Evolutionary conservation across 768 basidiomycete species (phyloP).

Genomic region (Phanerochaete carnosa): DNA sequence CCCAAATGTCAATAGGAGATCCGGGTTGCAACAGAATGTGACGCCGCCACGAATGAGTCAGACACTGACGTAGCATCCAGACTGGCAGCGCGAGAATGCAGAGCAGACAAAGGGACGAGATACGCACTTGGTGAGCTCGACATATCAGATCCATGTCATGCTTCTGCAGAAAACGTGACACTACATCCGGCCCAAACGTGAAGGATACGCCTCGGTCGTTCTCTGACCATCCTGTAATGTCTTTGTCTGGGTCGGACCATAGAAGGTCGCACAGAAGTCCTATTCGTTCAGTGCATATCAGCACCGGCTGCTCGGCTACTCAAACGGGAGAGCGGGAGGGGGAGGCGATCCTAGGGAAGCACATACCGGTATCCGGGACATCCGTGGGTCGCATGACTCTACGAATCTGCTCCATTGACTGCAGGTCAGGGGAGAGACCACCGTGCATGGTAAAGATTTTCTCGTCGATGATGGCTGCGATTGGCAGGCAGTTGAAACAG

Average conservation of each 20-base stretch:
- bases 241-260: slow-evolving; percentile 99
- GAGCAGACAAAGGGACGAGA: neutral
- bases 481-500: slow-evolving; percentile 99
- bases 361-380: slow-evolving; percentile 93
- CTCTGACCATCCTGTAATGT: slow-evolving; percentile 99
- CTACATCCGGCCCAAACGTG: slow-evolving; percentile 98
- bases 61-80: neutral
- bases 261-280: slow-evolving; percentile 93
- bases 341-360: neutral
- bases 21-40: neutral
- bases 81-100: neutral
- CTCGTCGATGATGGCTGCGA: slow-evolving; percentile 99
- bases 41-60: neutral
- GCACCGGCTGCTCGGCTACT: neutral
- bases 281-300: slow-evolving; percentile 25
- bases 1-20: neutral
- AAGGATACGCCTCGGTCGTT: slow-evolving; percentile 99
- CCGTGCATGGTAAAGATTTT: slow-evolving; percentile 99
- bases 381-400: slow-evolving; percentile 99
- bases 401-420: slow-evolving; percentile 99
- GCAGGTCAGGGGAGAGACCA: slow-evolving; percentile 93
- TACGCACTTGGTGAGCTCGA: slow-evolving; percentile 90
- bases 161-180: slow-evolving; percentile 97
- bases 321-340: neutral
- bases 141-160: slow-evolving; percentile 99